These are phyloP conservation scores for Talaromyces sp. DNA, from an alignment of 2,329 filamentous ascomycete species.

Conservation along the genomic window DNA sequence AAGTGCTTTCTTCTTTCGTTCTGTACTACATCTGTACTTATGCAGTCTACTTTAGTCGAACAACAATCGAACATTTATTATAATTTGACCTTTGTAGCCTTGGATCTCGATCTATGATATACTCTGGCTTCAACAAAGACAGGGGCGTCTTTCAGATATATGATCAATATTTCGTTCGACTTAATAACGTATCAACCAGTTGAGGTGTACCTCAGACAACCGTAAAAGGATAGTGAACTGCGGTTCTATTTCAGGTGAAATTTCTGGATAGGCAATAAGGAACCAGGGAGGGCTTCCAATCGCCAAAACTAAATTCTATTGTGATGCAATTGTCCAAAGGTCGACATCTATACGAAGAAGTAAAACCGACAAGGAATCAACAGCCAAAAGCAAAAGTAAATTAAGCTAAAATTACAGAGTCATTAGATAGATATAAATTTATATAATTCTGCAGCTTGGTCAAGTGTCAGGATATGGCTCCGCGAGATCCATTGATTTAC, in stretches of 20 bases:
- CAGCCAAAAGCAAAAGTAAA: not conserved
- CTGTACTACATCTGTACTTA: not conserved
- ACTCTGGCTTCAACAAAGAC: no score
- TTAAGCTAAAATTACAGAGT: not conserved
- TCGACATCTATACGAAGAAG: not conserved
- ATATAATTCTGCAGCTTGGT: not conserved
- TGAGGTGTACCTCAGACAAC: no score
- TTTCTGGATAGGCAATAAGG: no score
- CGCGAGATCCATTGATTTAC: not conserved
- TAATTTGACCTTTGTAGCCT: no score
- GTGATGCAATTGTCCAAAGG: not conserved
- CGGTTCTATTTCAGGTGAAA: no score
- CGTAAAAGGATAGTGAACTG: no score
- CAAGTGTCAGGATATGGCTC: not conserved
- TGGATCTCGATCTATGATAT: no score
- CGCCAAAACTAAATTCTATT: not conserved
- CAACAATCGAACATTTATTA: no score
- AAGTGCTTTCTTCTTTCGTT: not conserved
- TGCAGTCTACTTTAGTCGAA: not conserved
- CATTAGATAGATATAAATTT: not conserved
- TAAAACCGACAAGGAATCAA: not conserved
- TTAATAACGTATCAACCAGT: no score
- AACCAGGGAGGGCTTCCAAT: no score
- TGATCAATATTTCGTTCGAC: no score
- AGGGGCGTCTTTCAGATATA: no score